phyloP scores from a whole-genome alignment of 2,329 filamentous ascomycete genomes.

The Pseudocercospora cruenta region DNA sequence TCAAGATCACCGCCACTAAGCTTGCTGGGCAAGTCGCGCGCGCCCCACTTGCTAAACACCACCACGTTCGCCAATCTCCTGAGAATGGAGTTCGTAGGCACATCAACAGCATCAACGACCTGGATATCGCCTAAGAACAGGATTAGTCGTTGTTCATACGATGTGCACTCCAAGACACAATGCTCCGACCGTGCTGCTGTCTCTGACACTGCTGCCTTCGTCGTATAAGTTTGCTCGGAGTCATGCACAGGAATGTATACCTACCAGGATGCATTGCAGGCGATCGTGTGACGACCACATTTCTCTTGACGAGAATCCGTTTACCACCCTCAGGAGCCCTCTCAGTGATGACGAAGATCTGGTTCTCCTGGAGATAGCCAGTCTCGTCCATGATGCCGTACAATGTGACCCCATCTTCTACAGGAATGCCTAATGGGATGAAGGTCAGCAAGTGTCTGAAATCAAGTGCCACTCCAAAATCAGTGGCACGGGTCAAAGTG shows the following conservation, averaged over 20 bases:
- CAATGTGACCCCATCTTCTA: slow-evolving; percentile 71
- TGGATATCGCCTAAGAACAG: slow-evolving; percentile 63
- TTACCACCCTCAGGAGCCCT: slow-evolving; percentile 35
- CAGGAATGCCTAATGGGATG: slow-evolving; percentile 58
- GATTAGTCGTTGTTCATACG: too few species aligned
- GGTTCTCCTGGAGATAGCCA: slow-evolving; percentile 63
- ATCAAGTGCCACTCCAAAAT: too few species aligned
- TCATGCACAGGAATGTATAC: too few species aligned
- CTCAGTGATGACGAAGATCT: slow-evolving; percentile 69
- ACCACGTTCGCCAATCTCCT: slow-evolving; percentile 70
- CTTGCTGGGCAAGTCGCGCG: slow-evolving; percentile 75
- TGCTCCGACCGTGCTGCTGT: too few species aligned
- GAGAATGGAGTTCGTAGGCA: slow-evolving; percentile 65
- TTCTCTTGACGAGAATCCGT: slow-evolving; percentile 41
- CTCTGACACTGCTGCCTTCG: too few species aligned
- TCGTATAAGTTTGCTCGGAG: too few species aligned
- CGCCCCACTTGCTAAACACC: slow-evolving; percentile 73
- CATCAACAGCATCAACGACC: slow-evolving; percentile 60
- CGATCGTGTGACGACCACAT: slow-evolving; percentile 72
- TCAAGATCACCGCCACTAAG: slow-evolving; percentile 83
- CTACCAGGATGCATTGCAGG: slow-evolving; percentile 76
- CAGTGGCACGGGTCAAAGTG: not conserved
- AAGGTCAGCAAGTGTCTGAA: too few species aligned
- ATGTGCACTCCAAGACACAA: too few species aligned
- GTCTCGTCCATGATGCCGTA: slow-evolving; percentile 87